phyloP scores from a whole-genome alignment of 2,329 filamentous ascomycete species.

The Pyrenochaeta sp. region DNA sequence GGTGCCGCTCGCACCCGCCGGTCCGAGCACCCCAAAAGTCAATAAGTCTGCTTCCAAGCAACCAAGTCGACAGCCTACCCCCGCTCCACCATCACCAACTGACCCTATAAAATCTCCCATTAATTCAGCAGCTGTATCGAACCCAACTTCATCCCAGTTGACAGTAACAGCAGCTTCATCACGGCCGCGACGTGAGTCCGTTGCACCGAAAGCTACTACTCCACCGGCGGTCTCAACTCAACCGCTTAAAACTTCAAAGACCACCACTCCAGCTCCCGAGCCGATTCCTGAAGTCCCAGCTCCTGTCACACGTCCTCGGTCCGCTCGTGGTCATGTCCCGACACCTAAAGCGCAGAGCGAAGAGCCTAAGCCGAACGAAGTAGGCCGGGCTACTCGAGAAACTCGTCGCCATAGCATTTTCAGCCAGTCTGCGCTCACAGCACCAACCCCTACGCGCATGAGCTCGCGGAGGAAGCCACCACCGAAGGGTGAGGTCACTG shows the following conservation, averaged over 20 bases:
- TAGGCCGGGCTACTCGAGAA: conserved; percentile 45
- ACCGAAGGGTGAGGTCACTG: conserved; percentile 75
- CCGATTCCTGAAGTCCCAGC: conserved; percentile 18
- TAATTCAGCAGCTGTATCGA: conserved; percentile 5
- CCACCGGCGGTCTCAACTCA: conserved; percentile 27
- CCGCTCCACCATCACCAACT: conserved; percentile 23
- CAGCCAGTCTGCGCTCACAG: conserved; percentile 47
- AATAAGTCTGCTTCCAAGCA: conserved; percentile 18
- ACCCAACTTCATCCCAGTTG: conserved; percentile 16
- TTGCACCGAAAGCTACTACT: conserved; percentile 36
- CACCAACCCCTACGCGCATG: conserved; percentile 48
- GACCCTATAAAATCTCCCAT: conserved; percentile 21
- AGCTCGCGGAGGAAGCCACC: conserved; percentile 71
- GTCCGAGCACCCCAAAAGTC: conserved; percentile 43
- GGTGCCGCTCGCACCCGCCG: conserved; percentile 57
- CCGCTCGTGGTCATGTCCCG: conserved; percentile 49
- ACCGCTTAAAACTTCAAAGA: conserved; percentile 28
- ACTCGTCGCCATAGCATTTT: conserved; percentile 58
- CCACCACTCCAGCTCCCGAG: conserved; percentile 26
- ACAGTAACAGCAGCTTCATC: conserved; percentile 44
- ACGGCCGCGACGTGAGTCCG: conserved; percentile 45
- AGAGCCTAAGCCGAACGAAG: conserved; percentile 54
- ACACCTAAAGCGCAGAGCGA: conserved; percentile 58
- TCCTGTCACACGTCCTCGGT: conserved; percentile 42
- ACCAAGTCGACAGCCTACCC: conserved; percentile 27